Conservation (phyloP, 805 yeast genomes). For the Starmerella riodocensis region DNA sequence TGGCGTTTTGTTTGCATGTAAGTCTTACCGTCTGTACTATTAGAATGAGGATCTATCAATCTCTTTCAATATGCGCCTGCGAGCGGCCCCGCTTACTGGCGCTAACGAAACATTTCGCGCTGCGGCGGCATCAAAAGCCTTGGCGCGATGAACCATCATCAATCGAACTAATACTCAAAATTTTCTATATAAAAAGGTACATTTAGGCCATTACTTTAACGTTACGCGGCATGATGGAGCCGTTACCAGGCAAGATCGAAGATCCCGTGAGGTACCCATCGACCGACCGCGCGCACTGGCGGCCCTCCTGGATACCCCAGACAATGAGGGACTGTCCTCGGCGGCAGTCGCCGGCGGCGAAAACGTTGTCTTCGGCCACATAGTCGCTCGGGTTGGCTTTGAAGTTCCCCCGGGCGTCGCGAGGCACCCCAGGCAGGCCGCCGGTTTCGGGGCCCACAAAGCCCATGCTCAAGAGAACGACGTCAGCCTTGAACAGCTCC, state of each 20-base stretch:
- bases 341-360: constrained; percentile 98
- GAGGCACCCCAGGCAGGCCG: constrained; percentile 41
- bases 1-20: no score
- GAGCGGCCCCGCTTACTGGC: not conserved
- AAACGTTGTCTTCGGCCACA: constrained; percentile 59
- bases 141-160: no score
- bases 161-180: not conserved
- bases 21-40: no score
- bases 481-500: constrained; percentile 87
- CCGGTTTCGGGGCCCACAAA: constrained; percentile 91
- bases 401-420: constrained; percentile 78
- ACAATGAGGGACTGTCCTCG: constrained; percentile 96
- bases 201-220: constrained; percentile 1
- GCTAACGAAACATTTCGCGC: not conserved
- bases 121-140: not conserved
- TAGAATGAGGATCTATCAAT: no score
- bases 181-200: not conserved
- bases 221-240: constrained; percentile 70
- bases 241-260: constrained; percentile 82
- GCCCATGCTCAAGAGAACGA: constrained; percentile 91
- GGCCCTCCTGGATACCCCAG: constrained; percentile 99
- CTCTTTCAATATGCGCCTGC: no score
- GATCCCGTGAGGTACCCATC: constrained; percentile 66
- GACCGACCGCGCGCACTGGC: constrained; percentile 94
- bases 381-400: constrained; percentile 49